Evolutionary conservation across 495 filamentous ascomycete species (phyloP).

Genomic region (Mytilinidion resinicola): DNA sequence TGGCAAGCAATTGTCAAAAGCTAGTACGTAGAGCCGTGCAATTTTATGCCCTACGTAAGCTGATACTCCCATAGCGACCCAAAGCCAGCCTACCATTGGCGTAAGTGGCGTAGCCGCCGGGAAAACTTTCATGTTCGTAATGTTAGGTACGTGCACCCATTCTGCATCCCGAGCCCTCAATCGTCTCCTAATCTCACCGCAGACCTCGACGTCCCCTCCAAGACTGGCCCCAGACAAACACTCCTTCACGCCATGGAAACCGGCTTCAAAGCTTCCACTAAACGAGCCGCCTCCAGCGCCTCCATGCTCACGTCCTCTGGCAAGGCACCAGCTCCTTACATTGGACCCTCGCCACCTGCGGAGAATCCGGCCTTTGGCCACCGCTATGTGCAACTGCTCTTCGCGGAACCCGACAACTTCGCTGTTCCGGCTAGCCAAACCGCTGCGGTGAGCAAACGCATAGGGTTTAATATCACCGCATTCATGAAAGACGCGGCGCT

Average conservation of each 20-base stretch:
- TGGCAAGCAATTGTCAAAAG: slow-evolving; percentile 15
- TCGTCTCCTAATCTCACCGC: neutral
- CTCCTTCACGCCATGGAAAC: slow-evolving; percentile 22
- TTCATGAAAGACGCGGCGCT: slow-evolving; percentile 17
- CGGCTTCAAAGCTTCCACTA: slow-evolving; percentile 18
- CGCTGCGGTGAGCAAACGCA: slow-evolving; percentile 5
- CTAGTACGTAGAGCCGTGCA: slow-evolving; percentile 5
- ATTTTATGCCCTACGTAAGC: neutral
- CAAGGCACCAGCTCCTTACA: slow-evolving; percentile 13
- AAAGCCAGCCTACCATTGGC: slow-evolving; percentile 14
- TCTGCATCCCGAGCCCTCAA: neutral
- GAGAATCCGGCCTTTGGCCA: slow-evolving; percentile 14
- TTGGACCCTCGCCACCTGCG: slow-evolving; percentile 15
- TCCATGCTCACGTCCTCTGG: slow-evolving; percentile 12
- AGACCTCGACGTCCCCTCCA: slow-evolving; percentile 23
- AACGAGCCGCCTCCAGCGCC: neutral
- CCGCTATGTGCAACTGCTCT: slow-evolving; percentile 23
- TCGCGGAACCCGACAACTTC: slow-evolving; percentile 12
- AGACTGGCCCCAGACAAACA: slow-evolving; percentile 11
- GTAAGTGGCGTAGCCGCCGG: neutral
- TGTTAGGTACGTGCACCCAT: slow-evolving; percentile 2
- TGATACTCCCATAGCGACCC: slow-evolving; percentile 8
- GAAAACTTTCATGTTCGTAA: slow-evolving; percentile 22
- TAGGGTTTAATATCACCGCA: slow-evolving; percentile 14
- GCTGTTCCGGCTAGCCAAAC: slow-evolving; percentile 6